phyloP scores from a whole-genome alignment of 2,329 filamentous ascomycete species.

The Geosmithia flava region DNA sequence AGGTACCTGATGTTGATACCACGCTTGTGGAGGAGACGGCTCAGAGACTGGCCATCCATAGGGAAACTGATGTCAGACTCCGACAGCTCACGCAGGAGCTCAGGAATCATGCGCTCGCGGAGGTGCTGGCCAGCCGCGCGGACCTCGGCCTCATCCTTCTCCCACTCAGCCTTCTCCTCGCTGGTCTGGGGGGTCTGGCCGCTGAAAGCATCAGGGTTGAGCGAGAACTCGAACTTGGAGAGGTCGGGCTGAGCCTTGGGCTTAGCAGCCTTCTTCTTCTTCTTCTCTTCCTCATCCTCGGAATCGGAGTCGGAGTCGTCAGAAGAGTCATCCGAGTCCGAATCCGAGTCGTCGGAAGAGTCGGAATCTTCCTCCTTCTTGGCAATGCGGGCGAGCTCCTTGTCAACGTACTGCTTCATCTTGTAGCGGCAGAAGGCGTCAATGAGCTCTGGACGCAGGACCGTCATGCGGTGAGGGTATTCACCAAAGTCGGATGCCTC shows the following conservation, averaged over 20 bases:
- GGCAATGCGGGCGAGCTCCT: slow-evolving; percentile 50
- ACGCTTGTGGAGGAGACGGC: slow-evolving; percentile 82
- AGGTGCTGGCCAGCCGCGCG: slow-evolving; percentile 73
- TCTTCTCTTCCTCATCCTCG: slow-evolving; percentile 5
- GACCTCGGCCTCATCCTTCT: slow-evolving; percentile 78
- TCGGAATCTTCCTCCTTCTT: slow-evolving; percentile 22
- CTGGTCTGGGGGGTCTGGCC: slow-evolving; percentile 83
- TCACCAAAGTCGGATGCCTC: slow-evolving; percentile 26
- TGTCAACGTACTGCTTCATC: slow-evolving; percentile 79
- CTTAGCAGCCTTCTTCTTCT: slow-evolving; percentile 12
- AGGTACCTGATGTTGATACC: slow-evolving; percentile 96
- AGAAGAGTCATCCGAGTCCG: slow-evolving; percentile 12
- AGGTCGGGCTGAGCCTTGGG: slow-evolving; percentile 58
- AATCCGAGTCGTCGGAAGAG: slow-evolving; percentile 15
- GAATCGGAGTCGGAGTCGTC: slow-evolving; percentile 10
- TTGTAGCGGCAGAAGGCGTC: slow-evolving; percentile 76
- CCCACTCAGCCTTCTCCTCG: slow-evolving; percentile 75
- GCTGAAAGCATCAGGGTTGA: slow-evolving; percentile 94
- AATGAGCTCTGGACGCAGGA: slow-evolving; percentile 79
- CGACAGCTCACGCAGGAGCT: slow-evolving; percentile 73
- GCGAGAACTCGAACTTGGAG: slow-evolving; percentile 71
- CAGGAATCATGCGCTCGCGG: slow-evolving; percentile 66
- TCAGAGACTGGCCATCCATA: slow-evolving; percentile 93
- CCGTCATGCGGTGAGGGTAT: slow-evolving; percentile 95
- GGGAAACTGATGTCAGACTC: slow-evolving; percentile 94